A percentile compares a stretch with the other conserved stretches of the same genome.
Conservation (phyloP, 2,329 filamentous ascomycete genomes). For the Colletotrichum graminicola region DNA sequence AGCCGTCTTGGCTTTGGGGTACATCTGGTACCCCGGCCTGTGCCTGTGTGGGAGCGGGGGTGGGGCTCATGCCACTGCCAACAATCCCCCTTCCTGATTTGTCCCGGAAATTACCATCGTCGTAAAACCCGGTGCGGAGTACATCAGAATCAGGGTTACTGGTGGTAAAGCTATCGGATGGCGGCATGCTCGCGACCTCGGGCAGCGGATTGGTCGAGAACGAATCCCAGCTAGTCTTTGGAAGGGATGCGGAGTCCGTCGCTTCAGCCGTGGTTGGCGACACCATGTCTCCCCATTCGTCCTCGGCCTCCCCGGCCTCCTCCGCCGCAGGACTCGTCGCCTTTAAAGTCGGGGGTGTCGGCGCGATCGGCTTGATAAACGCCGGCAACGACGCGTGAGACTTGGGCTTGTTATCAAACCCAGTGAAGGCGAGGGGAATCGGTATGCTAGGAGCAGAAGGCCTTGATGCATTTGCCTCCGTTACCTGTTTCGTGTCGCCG, state of each 20-base stretch:
- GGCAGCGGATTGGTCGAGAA: conserved; percentile 36
- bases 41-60: conserved; percentile 33
- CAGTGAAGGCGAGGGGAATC: conserved; percentile 26
- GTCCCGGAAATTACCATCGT: conserved; percentile 18
- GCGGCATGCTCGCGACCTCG: conserved; percentile 13
- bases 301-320: conserved; percentile 45
- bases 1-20: conserved; percentile 28
- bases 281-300: conserved; percentile 74
- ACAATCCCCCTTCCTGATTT: conserved; percentile 34
- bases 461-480: not conserved
- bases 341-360: conserved; percentile 5
- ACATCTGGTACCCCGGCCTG: not conserved
- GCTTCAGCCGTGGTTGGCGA: conserved; percentile 51
- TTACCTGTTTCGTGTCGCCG: not conserved
- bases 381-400: conserved; percentile 35
- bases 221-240: conserved; percentile 38
- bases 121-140: conserved; percentile 28
- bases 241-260: conserved; percentile 28
- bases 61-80: conserved; percentile 35
- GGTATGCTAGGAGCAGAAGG: conserved; percentile 13
- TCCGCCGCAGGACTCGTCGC: conserved; percentile 40
- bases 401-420: conserved; percentile 35
- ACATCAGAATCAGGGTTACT: conserved; percentile 9
- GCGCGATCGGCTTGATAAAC: conserved; percentile 21
- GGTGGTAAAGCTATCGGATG: not conserved